Base-by-base conservation (phyloP, 306 rosid genomes). In the Prunus kanzakura region DNA sequence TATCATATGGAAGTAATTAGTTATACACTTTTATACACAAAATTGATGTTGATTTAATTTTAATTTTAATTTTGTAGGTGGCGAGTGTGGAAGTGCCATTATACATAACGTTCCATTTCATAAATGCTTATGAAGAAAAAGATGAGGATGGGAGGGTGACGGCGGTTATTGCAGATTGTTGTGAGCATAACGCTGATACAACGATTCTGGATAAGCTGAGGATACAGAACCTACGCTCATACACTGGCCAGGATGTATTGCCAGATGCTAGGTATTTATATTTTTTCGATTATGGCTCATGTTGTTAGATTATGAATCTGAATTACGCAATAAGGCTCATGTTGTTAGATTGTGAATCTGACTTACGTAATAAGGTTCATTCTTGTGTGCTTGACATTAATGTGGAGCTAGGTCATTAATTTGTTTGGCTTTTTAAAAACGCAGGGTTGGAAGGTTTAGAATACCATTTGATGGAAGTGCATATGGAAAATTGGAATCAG, bases 21-120 rank as follows among this genome's bases (percentile, higher is more conserved):
- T 13, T 60, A 1, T 23, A 3, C 18, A 49, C 2, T 60, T 23
- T 20, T 57, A n/a, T 57, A 23, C 7, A 38, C 43, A 38, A 38
- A 38, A 57, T 61, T 25, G 1, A 23, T 10, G 71, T 45, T 30
- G 11, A 12, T 16, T 69, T 41, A 43, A 11, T 57, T 18, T 50
- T 12, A 30, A 25, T 25, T 67, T 66, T 12, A 30, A 25, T 25
- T 67, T 66, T 12, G 79, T 76, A 92, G 98, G 97, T 92, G 80
- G 86, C 92, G 23, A 90, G 93, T 32, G 97, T 92, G 82, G 90
- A 95, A 83, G 99, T 92, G 64, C 99, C 99, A 58, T 64, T 95
- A 76, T 92, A 14, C 60, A 71, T 95, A 3, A 92, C 97, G 0
- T 95, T 95, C 84, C 99, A 92, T 85, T 95, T 88, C 86, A 95